Percentiles rank a stretch among this genome's conserved stretches.
Evolutionary conservation across 305 asterid genomes (phyloP).

Genomic region (Stenogyne calaminthoides): DNA sequence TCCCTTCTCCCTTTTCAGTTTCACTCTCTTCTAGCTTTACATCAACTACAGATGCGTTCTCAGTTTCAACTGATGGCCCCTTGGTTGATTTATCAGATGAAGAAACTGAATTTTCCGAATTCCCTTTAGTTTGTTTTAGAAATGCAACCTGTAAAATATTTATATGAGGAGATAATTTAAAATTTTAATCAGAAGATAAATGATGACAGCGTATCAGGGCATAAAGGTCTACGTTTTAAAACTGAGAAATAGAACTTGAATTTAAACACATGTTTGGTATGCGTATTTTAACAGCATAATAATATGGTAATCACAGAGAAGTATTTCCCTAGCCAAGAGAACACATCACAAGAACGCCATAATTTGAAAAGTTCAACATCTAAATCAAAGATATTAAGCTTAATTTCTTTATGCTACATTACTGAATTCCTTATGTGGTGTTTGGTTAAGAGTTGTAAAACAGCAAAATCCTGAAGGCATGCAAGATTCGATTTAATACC

Average conservation of each 20-base stretch:
- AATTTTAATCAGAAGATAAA: slow-evolving; percentile 17
- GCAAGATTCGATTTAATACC: neutral
- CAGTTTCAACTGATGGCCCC: slow-evolving; percentile 55
- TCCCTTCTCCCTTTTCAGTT: slow-evolving; percentile 62
- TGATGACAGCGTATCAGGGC: slow-evolving; percentile 3
- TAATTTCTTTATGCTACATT: neutral
- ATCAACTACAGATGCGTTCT: slow-evolving; percentile 64
- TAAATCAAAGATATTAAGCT: neutral
- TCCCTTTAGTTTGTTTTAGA: slow-evolving; percentile 62
- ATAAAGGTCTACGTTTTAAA: neutral
- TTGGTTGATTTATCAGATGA: slow-evolving; percentile 58
- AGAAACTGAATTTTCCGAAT: slow-evolving; percentile 45
- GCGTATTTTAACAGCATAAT: neutral
- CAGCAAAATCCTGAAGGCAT: neutral
- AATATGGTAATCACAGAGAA: neutral
- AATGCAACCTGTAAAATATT: slow-evolving; percentile 70
- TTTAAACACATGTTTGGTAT: neutral
- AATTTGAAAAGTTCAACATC: neutral
- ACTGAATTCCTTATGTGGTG: no score
- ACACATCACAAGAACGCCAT: neutral
- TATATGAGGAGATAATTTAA: slow-evolving; percentile 16
- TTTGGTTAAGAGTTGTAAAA: neutral
- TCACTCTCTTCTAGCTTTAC: slow-evolving; percentile 64
- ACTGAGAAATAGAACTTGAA: neutral
- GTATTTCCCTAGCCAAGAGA: slow-evolving; percentile 5